Percentiles rank a stretch among this genome's conserved stretches.
phyloP scores from a whole-genome alignment of 352 stramenopile genomes.

The Phytophthora syringae region DNA sequence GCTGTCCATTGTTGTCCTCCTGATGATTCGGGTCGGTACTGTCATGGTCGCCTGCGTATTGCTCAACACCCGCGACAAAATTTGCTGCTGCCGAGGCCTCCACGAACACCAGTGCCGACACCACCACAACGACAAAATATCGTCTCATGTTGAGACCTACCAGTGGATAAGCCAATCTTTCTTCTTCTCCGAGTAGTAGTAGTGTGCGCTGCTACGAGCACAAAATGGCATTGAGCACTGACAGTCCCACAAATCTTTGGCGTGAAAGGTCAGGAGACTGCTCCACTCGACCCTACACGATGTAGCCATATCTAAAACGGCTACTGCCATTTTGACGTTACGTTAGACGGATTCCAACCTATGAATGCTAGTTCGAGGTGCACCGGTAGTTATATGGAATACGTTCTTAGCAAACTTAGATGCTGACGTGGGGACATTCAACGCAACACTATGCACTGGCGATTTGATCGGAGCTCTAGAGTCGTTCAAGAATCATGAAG shows the following conservation, averaged over 20 bases:
- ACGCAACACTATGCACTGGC: not conserved
- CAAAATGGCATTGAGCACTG: constrained; percentile 4
- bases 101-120: not conserved
- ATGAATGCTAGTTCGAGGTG: no score
- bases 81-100: not conserved
- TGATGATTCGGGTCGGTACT: not conserved
- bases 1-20: not conserved
- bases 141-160: constrained; percentile 20
- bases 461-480: not conserved
- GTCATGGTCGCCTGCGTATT: not conserved
- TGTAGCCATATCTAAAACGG: constrained; percentile 14
- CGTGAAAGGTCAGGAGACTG: constrained; percentile 29
- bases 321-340: not conserved
- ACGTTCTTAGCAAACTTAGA: not conserved
- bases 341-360: no score
- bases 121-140: constrained; percentile 14
- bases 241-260: constrained; percentile 25
- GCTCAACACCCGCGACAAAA: not conserved
- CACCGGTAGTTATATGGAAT: no score
- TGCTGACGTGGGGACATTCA: not conserved
- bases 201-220: not conserved
- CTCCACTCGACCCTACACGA: constrained; percentile 15
- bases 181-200: not conserved
- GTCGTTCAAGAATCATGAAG: no score
- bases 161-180: not conserved